Percentiles rank a stretch among this genome's conserved stretches.
These are phyloP conservation scores for Starmerella roubikii DNA, from an alignment of 805 yeast genomes.

Conservation along the genomic window DNA sequence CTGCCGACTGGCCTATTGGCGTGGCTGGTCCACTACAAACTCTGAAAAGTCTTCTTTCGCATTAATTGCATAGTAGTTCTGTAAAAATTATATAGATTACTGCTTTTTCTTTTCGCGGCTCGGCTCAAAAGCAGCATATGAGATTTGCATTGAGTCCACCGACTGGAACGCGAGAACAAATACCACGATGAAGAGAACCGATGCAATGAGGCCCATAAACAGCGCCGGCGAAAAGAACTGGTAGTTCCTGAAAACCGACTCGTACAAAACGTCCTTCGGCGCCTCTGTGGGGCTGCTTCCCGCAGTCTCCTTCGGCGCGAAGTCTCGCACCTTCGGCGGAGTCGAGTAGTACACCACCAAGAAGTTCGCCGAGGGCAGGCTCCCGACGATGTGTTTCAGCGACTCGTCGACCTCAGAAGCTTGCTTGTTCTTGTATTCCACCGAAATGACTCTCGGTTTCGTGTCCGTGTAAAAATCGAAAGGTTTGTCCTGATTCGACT, in stretches of 20 bases:
- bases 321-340: conserved; percentile 10
- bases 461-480: conserved; percentile 48
- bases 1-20: too few relatives aligned
- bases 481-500: conserved; percentile 30
- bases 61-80: too few relatives aligned
- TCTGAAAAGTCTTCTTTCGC: too few relatives aligned
- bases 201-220: conserved; percentile 58
- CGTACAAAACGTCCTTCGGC: conserved; percentile 8
- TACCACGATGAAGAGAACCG: conserved; percentile 39
- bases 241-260: conserved; percentile 45
- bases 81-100: too few relatives aligned
- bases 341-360: conserved; percentile 27
- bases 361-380: conserved; percentile 25
- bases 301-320: background rate
- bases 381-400: conserved; percentile 22
- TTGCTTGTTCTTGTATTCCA: conserved; percentile 33
- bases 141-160: conserved; percentile 14
- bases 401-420: conserved; percentile 19
- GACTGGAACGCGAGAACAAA: conserved; percentile 11
- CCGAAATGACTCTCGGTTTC: conserved; percentile 44
- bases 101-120: conserved; percentile 2
- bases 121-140: conserved; percentile 18
- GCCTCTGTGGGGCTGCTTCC: background rate
- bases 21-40: too few relatives aligned
- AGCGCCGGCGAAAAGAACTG: conserved; percentile 70